Evolutionary conservation across 192 early-diverging fungal species (phyloP).

Genomic region (Funneliformis mosseae): DNA sequence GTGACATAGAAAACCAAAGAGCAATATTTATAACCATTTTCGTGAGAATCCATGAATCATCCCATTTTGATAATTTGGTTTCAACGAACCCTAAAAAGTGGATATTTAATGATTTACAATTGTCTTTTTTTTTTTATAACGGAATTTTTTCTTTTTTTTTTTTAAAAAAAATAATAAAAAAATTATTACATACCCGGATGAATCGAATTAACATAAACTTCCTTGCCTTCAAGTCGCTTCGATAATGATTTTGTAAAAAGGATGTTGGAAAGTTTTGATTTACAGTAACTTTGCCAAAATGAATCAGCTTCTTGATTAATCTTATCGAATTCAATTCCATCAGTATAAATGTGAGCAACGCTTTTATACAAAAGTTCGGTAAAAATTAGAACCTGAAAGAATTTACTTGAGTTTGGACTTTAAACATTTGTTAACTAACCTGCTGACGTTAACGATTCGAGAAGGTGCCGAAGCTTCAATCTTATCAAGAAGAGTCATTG

Average conservation of each 20-base stretch:
- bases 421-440: neutral
- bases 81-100: constrained; percentile 44
- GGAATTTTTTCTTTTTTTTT: too few relatives aligned
- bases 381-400: too few relatives aligned
- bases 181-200: constrained; percentile 61
- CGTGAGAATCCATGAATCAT: constrained; percentile 16
- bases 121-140: neutral
- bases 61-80: constrained; percentile 50
- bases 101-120: too few relatives aligned
- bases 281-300: constrained; percentile 43
- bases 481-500: constrained; percentile 43
- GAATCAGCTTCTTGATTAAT: constrained; percentile 38
- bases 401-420: too few relatives aligned
- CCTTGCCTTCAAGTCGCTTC: constrained; percentile 33
- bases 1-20: constrained; percentile 22
- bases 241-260: constrained; percentile 55
- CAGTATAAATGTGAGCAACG: constrained; percentile 36
- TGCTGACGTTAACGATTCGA: constrained; percentile 55
- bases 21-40: too few relatives aligned
- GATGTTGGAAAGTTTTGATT: constrained; percentile 60
- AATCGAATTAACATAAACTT: constrained; percentile 46
- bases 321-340: constrained; percentile 46
- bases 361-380: constrained; percentile 35
- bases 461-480: constrained; percentile 47
- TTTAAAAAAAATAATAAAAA: neutral